Conservation (phyloP, 345 rosid genomes). For the Cardamine occulta region DNA sequence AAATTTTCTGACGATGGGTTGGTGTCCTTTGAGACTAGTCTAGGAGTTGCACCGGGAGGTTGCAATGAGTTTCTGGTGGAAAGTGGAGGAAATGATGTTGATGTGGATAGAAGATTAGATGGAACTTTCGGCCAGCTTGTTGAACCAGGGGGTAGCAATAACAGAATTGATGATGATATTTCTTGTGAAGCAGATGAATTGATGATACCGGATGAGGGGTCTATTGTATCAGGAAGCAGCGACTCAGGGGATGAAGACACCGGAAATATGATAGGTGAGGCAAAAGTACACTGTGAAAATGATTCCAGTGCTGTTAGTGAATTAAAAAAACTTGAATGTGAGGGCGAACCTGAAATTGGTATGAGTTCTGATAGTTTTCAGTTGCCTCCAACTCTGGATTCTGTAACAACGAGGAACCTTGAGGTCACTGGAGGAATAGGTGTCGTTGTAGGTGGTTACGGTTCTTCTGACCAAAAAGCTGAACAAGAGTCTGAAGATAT, state of each 20-base stretch:
- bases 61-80: slow-evolving; percentile 27
- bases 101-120: slow-evolving; percentile 18
- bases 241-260: slow-evolving; percentile 30
- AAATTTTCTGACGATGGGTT: slow-evolving; percentile 26
- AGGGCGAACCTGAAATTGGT: slow-evolving; percentile 34
- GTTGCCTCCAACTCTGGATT: background rate
- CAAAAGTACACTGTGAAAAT: slow-evolving; percentile 9
- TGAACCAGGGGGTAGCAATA: slow-evolving; percentile 29
- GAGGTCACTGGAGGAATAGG: slow-evolving; percentile 14
- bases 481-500: slow-evolving; percentile 37
- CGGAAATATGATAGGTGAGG: slow-evolving; percentile 12
- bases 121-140: slow-evolving; percentile 29
- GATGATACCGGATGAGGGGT: slow-evolving; percentile 6
- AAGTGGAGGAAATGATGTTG: slow-evolving; percentile 21
- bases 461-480: slow-evolving; percentile 28
- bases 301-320: slow-evolving; percentile 16
- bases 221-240: slow-evolving; percentile 8
- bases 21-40: slow-evolving; percentile 25
- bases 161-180: background rate
- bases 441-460: slow-evolving; percentile 10
- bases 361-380: slow-evolving; percentile 25
- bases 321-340: slow-evolving; percentile 31
- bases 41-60: slow-evolving; percentile 6
- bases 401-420: slow-evolving; percentile 12
- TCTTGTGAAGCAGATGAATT: slow-evolving; percentile 4